phyloP scores from a whole-genome alignment of 2,329 filamentous ascomycete species.

The Verticillium tricorpus region DNA sequence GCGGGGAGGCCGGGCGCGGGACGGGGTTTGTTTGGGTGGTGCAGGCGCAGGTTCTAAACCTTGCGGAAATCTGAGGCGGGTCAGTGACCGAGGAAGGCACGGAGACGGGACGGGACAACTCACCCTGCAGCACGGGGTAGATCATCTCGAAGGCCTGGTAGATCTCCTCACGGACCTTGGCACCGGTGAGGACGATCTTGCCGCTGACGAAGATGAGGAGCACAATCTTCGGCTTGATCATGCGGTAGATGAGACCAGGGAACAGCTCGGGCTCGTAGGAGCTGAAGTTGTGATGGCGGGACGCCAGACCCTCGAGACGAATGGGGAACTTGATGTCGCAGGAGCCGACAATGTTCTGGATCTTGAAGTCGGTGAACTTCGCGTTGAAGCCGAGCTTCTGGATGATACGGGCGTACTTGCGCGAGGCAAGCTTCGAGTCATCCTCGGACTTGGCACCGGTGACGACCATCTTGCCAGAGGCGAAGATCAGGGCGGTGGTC shows the following conservation, averaged over 20 bases:
- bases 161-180: conserved; percentile 97
- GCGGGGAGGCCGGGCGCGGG: background rate
- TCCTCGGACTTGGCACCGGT: conserved; percentile 98
- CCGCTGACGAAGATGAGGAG: conserved; percentile 96
- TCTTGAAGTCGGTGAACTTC: conserved; percentile 99
- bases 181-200: conserved; percentile 96
- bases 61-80: conserved; percentile 49
- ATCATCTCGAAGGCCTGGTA: conserved; percentile 97
- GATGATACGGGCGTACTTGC: conserved; percentile 98
- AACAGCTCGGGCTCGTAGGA: conserved; percentile 98
- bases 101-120: conserved; percentile 19
- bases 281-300: conserved; percentile 98
- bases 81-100: conserved; percentile 7
- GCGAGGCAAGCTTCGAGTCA: conserved; percentile 91
- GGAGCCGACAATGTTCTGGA: conserved; percentile 98
- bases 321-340: conserved; percentile 99
- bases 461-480: conserved; percentile 98
- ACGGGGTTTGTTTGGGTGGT: background rate
- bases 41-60: conserved; percentile 32
- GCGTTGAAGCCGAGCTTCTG: conserved; percentile 99
- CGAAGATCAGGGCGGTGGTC: conserved; percentile 96
- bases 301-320: conserved; percentile 89
- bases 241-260: conserved; percentile 98
- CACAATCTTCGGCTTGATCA: conserved; percentile 99
- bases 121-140: conserved; percentile 89